Percentiles rank a stretch among this genome's conserved stretches.
Evolutionary conservation across 371 early-diverging fungal genomes (phyloP).

Genomic region (Blyttiomyces sp.): DNA sequence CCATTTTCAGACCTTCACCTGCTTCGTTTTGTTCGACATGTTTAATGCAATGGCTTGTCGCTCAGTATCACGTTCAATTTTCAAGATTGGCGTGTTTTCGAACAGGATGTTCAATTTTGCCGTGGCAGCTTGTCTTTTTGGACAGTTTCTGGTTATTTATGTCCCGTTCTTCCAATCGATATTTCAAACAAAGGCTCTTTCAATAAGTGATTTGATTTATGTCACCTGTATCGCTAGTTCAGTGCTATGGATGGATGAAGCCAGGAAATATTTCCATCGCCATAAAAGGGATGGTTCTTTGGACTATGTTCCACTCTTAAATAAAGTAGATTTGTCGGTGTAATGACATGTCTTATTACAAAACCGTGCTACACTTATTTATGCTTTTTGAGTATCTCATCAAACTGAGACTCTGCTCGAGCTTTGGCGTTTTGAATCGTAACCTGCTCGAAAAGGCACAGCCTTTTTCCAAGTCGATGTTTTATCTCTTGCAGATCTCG

Average conservation of each 20-base stretch:
- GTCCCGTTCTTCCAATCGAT: conserved; percentile 85
- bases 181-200: conserved; percentile 86
- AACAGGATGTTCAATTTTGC: conserved; percentile 88
- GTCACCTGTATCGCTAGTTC: conserved; percentile 64
- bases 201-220: conserved; percentile 64
- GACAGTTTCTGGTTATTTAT: conserved; percentile 86
- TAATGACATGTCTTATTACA: too few species aligned
- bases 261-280: conserved; percentile 57
- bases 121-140: conserved; percentile 73
- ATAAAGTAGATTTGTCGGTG: too few species aligned
- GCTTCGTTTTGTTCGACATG: conserved; percentile 94
- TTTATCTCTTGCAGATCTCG: conserved; percentile 32
- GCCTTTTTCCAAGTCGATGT: conserved; percentile 64
- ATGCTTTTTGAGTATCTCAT: conserved; percentile 7
- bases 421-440: conserved; percentile 14
- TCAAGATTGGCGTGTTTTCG: conserved; percentile 72
- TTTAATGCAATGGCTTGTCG: conserved; percentile 92
- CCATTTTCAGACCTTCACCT: conserved; percentile 77
- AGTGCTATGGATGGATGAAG: conserved; percentile 81
- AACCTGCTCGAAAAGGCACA: conserved; percentile 21
- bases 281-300: too few species aligned
- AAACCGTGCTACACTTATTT: too few species aligned
- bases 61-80: conserved; percentile 78
- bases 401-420: conserved; percentile 7
- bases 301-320: too few species aligned